Conservation (phyloP, 1,284 basidiomycete species). For the Rhodotorula sp. region DNA sequence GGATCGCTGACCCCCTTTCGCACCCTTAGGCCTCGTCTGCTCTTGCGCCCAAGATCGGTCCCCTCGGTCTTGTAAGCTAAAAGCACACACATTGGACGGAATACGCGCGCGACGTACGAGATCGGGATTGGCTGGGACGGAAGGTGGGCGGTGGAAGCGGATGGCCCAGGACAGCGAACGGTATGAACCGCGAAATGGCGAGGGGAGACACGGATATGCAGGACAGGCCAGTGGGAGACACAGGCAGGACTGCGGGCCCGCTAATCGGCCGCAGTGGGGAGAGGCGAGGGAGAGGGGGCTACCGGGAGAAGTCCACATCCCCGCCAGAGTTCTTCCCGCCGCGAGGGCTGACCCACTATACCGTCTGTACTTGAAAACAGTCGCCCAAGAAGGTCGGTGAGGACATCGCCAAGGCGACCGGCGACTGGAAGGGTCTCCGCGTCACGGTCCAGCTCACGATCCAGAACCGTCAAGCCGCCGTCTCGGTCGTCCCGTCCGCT, state of each 20-base stretch:
- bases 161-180: too few species aligned
- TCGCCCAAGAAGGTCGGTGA: conserved; percentile 99
- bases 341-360: not conserved
- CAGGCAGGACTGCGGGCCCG: not conserved
- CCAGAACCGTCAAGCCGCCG: conserved; percentile 98
- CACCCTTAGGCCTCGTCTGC: conserved; percentile 76
- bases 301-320: not conserved
- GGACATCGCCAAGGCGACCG: conserved; percentile 99
- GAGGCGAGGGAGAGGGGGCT: not conserved
- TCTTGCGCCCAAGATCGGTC: conserved; percentile 99
- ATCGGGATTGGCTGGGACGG: not conserved
- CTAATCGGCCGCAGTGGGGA: too few species aligned
- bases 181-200: too few species aligned
- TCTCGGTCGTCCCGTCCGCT: conserved; percentile 95
- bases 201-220: too few species aligned
- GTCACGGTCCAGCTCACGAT: conserved; percentile 99
- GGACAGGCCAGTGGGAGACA: too few species aligned
- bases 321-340: too few species aligned
- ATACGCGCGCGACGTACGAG: not conserved
- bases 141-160: not conserved
- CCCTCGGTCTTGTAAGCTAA: conserved; percentile 89
- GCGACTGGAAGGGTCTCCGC: conserved; percentile 98
- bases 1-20: not conserved
- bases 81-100: not conserved
- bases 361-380: conserved; percentile 54